Conservation (phyloP, 805 yeast species). For the Hanseniaspora hatyaiensis region DNA sequence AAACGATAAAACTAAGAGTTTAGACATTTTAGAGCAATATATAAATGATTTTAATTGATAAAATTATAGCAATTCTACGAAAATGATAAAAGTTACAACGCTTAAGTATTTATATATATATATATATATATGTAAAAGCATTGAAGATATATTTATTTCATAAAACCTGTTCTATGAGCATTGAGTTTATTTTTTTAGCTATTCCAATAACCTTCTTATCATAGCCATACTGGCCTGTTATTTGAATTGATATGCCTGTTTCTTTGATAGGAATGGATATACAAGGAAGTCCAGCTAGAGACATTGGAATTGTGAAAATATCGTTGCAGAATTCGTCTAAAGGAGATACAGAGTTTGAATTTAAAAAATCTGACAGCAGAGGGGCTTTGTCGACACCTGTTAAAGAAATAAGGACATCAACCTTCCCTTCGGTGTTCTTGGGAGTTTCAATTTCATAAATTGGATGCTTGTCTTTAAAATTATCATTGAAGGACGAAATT, state of each 20-base stretch:
- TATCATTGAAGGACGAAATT: slow-evolving; percentile 50
- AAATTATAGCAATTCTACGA: too few species aligned
- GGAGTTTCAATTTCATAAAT: slow-evolving; percentile 22
- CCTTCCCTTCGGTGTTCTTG: slow-evolving; percentile 28
- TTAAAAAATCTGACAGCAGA: slow-evolving; percentile 35
- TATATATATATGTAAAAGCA: background rate
- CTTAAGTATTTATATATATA: too few species aligned
- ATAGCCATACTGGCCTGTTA: slow-evolving; percentile 77
- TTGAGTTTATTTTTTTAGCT: slow-evolving; percentile 19
- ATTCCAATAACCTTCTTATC: slow-evolving; percentile 49
- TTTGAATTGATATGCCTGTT: slow-evolving; percentile 54
- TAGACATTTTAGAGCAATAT: background rate
- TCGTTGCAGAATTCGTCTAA: slow-evolving; percentile 67
- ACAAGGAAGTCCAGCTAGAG: slow-evolving; percentile 84
- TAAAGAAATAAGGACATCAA: slow-evolving; percentile 67
- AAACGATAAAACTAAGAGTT: background rate
- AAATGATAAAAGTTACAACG: too few species aligned
- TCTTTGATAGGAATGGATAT: slow-evolving; percentile 50
- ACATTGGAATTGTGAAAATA: slow-evolving; percentile 77
- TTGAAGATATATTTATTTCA: too few species aligned
- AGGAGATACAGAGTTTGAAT: slow-evolving; percentile 33
- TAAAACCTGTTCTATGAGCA: background rate
- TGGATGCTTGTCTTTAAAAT: slow-evolving; percentile 44
- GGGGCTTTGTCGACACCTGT: slow-evolving; percentile 54
- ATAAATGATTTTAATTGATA: background rate